Conservation (phyloP, 2,329 filamentous ascomycete species). For the Drechslerella coelobrocha region DNA sequence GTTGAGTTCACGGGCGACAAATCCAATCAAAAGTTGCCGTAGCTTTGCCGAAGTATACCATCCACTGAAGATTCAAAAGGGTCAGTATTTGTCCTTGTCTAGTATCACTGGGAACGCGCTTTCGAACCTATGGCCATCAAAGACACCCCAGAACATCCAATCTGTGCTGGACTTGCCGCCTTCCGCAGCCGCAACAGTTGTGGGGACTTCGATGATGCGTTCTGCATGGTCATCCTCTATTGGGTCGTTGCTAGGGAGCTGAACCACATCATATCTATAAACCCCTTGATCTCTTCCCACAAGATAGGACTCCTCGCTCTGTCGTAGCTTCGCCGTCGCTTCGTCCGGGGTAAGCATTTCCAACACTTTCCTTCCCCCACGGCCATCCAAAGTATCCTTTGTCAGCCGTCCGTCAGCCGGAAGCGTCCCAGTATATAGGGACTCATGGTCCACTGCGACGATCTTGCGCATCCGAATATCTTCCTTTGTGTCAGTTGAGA, state of each 20-base stretch:
- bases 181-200: slow-evolving; percentile 65
- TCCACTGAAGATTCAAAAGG: slow-evolving; percentile 65
- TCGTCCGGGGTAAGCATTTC: slow-evolving; percentile 98
- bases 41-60: slow-evolving; percentile 98
- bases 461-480: slow-evolving; percentile 65
- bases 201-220: slow-evolving; percentile 91
- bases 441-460: slow-evolving; percentile 85
- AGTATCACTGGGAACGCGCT: slow-evolving; percentile 55
- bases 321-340: slow-evolving; percentile 84
- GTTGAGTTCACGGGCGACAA: slow-evolving; percentile 91
- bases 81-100: slow-evolving; percentile 46
- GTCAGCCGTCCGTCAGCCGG: slow-evolving; percentile 84
- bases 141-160: slow-evolving; percentile 99
- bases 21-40: slow-evolving; percentile 87
- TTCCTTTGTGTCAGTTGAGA: slow-evolving; percentile 56
- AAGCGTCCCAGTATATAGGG: slow-evolving; percentile 86
- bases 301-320: slow-evolving; percentile 88
- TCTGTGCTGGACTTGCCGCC: slow-evolving; percentile 70
- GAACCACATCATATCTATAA: slow-evolving; percentile 90
- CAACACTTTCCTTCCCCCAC: slow-evolving; percentile 73
- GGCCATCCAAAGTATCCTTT: slow-evolving; percentile 84
- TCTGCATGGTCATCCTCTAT: slow-evolving; percentile 99
- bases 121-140: slow-evolving; percentile 86
- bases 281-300: slow-evolving; percentile 90
- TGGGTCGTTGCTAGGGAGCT: slow-evolving; percentile 93